Base-by-base conservation (phyloP, 2,329 filamentous ascomycete species). In the Aureobasidium sp. region DNA sequence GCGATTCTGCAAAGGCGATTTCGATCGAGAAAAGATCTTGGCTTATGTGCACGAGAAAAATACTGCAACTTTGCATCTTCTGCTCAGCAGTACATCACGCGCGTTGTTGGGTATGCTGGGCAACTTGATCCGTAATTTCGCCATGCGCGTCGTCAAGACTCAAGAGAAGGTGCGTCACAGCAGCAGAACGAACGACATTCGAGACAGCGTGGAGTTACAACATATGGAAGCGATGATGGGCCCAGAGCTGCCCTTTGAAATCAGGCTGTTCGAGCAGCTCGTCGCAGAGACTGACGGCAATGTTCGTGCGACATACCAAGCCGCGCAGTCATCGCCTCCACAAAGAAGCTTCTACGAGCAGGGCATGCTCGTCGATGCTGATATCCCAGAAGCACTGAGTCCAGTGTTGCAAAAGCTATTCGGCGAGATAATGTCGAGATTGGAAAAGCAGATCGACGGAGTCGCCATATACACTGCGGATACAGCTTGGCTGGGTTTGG, bases 1-100 rank as follows among this genome's bases (percentile, higher is more conserved):
- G 30, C 36, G 41, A 50, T 39, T 29, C 10, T 59, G 53, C 53
- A 42, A 61, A 8, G 45, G 45, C 39, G 36, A 55, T 57, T 34
- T 47, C 30, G 48, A 51, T 13, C 47, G 8, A 11, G 27, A 44
- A 5, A n/a, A 8, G 7, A 13, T 59, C 30, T 13, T 44, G 29
- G 16, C 48, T n/a, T 48, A 49, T 62, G 64, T 67, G 10, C 44
- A 63, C 14, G 49, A 63, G 42, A 47, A 59, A 21, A 66, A 65
- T 41, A 66, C 65, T 41, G 68, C 70, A 16, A 67, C 67, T 3
- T 54, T 76, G 30, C 68, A 73, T 63, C 78, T 95, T 14, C 71
- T 94, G 25, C 81, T 95, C 34, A 88, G 86, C 68, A 91, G 88
- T 34, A 85, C 88, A 58, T 87, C 87, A 11, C 84, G 91, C 13